Conservation (phyloP, 1,139 yeast species). For the Candida dubliniensis region DNA sequence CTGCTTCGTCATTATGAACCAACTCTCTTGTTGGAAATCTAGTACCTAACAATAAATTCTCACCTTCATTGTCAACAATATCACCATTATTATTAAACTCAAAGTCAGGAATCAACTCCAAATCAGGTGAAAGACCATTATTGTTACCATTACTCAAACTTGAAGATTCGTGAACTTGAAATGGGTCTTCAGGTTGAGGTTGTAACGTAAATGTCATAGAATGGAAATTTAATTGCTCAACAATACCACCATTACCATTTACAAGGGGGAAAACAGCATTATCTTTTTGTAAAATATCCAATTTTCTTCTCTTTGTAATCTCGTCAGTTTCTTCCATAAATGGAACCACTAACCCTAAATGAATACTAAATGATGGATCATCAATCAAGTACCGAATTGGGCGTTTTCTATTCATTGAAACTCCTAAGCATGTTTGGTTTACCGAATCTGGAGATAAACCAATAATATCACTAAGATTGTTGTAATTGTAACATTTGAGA, state of each 20-base stretch:
- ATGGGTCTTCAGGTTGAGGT: conserved; percentile 11
- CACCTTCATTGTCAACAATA: conserved; percentile 8
- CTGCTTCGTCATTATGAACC: not conserved
- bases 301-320: conserved; percentile 15
- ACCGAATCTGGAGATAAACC: not conserved
- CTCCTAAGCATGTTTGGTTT: no score
- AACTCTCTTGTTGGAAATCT: no score
- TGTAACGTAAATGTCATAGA: no score
- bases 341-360: conserved; percentile 26
- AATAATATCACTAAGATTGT: not conserved
- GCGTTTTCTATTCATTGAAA: conserved; percentile 7
- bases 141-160: conserved; percentile 2
- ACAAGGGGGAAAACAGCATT: conserved; percentile 2
- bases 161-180: conserved; percentile 2
- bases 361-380: conserved; percentile 44
- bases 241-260: not conserved
- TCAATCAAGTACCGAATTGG: conserved; percentile 27
- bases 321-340: conserved; percentile 7
- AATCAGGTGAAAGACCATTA: not conserved
- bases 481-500: conserved; percentile 14
- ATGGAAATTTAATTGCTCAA: not conserved
- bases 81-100: conserved; percentile 19
- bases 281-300: conserved; percentile 17
- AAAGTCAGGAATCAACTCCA: conserved; percentile 11
- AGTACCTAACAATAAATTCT: not conserved